Evolutionary conservation across 192 early-diverging fungal genomes (phyloP), one percentile per base, ranked within the genome.

Genomic region (Backusella circina): DNA sequence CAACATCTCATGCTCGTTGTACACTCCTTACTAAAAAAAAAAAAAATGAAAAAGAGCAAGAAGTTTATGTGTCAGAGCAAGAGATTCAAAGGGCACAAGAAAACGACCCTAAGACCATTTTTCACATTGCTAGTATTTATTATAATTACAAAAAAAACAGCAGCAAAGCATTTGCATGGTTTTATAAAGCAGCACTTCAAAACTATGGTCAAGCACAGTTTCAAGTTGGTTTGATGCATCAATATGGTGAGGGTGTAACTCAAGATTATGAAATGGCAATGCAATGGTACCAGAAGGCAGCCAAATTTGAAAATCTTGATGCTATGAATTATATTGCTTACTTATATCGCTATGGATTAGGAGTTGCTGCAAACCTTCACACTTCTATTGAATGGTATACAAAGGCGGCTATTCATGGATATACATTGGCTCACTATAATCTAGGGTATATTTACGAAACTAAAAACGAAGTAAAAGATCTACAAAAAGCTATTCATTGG

Each of bases 321-420:
- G 50, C 18, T 51, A 18, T 9, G n/a, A n/a, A n/a, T n/a, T n/a
- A 7, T 4, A 21, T 51, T 21, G 50, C 5, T n/a, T 0, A 0
- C 0, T 5, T 51, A 0, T 21, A n/a, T 51, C 5, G 0, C 5
- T 6, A 6, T 0, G 50, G 16, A 51, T 0, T 1, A 0, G 21
- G 50, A 8, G 21, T 23, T 3, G 2, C 50, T 1, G 7, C 1
- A 21, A 0, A 23, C 5, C n/a, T 23, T 23, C 50, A 0, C 21
- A 23, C 1, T 0, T 5, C 50, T 2, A 51, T 51, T 18, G 50
- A 51, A 51, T 51, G 50, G 50, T 51, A 9, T 51, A 51, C 0
- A 51, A 18, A 21, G 21, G 5, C 18, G 1, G 50, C 0, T 51
- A 51, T 21, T 7, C 50, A 51, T 21, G 21, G 50, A 8, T 0